Conservation (phyloP, 164 flowering plant genomes). For the Liriodendron chinense region DNA sequence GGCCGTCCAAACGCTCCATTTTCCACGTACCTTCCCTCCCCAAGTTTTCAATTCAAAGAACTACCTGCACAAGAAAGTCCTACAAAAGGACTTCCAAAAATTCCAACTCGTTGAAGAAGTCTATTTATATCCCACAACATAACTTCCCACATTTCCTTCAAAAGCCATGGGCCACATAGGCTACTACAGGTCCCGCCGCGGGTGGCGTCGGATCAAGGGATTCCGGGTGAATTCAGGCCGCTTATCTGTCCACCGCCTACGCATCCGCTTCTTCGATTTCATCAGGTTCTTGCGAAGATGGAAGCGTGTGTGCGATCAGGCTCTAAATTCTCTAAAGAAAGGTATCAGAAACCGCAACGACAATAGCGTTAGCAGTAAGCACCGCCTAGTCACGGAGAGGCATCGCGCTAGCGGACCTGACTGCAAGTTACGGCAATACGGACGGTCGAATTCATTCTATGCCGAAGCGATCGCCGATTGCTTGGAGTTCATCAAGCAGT, state of each 20-base stretch:
- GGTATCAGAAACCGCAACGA: neutral
- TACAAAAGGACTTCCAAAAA: neutral
- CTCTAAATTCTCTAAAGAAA: slow-evolving; percentile 17
- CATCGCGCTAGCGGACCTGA: neutral
- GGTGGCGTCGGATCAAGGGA: slow-evolving; percentile 22
- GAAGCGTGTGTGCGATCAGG: slow-evolving; percentile 33
- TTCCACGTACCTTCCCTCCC: neutral
- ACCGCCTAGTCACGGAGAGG: neutral
- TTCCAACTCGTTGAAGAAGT: neutral
- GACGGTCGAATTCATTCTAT: slow-evolving; percentile 59
- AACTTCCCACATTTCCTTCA: slow-evolving; percentile 1
- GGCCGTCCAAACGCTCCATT: slow-evolving; percentile 1
- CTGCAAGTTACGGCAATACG: slow-evolving; percentile 25
- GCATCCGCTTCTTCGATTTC: slow-evolving; percentile 27
- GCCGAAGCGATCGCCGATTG: slow-evolving; percentile 79
- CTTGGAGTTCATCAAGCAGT: slow-evolving; percentile 65
- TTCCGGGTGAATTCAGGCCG: slow-evolving; percentile 35
- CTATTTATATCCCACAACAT: neutral
- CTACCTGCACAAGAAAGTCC: neutral
- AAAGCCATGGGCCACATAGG: slow-evolving; percentile 13
- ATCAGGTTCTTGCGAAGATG: slow-evolving; percentile 33
- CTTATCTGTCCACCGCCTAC: slow-evolving; percentile 37
- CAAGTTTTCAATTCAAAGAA: neutral
- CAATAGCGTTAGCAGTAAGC: neutral
- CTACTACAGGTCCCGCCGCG: slow-evolving; percentile 7